Base-by-base conservation (phyloP, 768 basidiomycete genomes). In the Obba rivulosa region DNA sequence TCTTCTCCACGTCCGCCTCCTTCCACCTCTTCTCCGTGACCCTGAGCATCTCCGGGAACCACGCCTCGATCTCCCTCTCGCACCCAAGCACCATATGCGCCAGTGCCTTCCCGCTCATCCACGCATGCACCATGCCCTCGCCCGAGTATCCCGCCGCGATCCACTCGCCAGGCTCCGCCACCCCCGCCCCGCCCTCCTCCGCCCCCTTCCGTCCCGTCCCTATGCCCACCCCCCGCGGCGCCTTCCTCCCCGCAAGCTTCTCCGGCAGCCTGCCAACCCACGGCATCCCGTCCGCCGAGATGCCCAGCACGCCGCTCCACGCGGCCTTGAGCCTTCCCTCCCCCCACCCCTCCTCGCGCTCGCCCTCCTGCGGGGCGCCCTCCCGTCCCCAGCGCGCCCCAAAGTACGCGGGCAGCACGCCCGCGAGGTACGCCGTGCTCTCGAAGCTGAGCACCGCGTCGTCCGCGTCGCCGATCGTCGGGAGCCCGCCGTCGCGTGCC, bases 101-200 rank as follows among this genome's bases (percentile, higher is more conserved):
- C 17, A 85, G 61, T 8, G 78, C 80, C 47, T 73, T 71, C 3
- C 79, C 76, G 48, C 79, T 73, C 61, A 81, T 59, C 82, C 83
- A 85, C 0, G 80, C 83, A 53, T 84, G 77, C 3, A 77, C 77
- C 85, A 86, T 85, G 1, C 85, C 85, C 54, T 88, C 85, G 0
- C 85, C 85, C 0, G 75, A 72, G 58, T 81, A 87, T 3, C 83
- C 85, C 11, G 81, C 84, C 14, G 79, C 69, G 14, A 87, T 72
- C 86, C 85, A 87, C 60, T 87, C 85, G 16, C 83, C 84, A 0
- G 81, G 48, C 2, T 71, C 67, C 2, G 62, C 61, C 17, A 48
- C 16, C 34, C 48, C 40, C 38, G 42, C 51, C 47, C 7, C n/a
- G 20, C 41, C 10, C 46, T 11, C 47, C 49, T 51, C 42, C 41